A percentile compares a stretch with the other conserved stretches of the same genome.
Conservation (phyloP, 1,139 yeast genomes). For the Sugiyamaella castrensis region DNA sequence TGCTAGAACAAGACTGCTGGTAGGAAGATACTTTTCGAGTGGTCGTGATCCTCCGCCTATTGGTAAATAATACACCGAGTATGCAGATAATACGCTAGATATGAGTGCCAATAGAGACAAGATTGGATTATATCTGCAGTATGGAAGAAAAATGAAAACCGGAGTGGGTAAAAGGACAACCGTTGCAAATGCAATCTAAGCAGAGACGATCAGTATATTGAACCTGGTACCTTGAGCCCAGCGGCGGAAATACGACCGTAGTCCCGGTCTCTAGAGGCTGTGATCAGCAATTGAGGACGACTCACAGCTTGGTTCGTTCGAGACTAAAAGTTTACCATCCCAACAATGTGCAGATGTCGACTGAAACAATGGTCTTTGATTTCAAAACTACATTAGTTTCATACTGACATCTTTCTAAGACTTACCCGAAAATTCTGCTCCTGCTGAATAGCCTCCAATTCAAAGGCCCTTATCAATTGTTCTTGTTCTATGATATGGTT, state of each 20-base stretch:
- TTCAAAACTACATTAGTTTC: too few relatives aligned
- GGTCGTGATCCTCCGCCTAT: constrained; percentile 6
- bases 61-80: constrained; percentile 23
- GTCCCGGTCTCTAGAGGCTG: too few relatives aligned
- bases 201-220: not conserved
- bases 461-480: constrained; percentile 28
- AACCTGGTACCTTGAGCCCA: too few relatives aligned
- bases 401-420: not conserved
- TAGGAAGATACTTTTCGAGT: constrained; percentile 13
- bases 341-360: too few relatives aligned
- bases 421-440: constrained; percentile 25
- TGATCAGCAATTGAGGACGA: too few relatives aligned
- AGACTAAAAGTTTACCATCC: too few relatives aligned
- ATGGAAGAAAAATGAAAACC: constrained; percentile 30
- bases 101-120: constrained; percentile 34
- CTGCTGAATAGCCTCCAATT: constrained; percentile 28
- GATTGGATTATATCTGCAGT: constrained; percentile 33
- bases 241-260: too few relatives aligned
- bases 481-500: constrained; percentile 30
- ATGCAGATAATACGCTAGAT: constrained; percentile 29
- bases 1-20: constrained; percentile 25
- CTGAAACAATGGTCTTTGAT: too few relatives aligned
- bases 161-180: constrained; percentile 37
- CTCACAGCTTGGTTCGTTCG: too few relatives aligned
- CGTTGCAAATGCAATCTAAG: constrained; percentile 26